Percentiles rank a stretch among this genome's conserved stretches.
Conservation (phyloP, 148 eudicot genomes). For the Drosera capensis region DNA sequence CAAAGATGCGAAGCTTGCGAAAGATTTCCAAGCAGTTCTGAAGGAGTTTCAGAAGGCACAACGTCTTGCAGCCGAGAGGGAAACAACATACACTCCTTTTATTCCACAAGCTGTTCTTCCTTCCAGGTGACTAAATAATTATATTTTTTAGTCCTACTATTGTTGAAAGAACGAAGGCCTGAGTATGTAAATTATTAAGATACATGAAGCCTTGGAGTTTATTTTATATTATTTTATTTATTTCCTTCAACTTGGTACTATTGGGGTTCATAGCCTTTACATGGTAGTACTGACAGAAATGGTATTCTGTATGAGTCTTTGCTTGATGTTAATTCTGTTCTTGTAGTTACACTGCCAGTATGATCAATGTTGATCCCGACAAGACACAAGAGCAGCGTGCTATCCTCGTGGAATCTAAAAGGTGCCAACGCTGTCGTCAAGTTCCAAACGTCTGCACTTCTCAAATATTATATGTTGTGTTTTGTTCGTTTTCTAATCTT, state of each 20-base stretch:
- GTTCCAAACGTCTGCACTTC: too few species aligned
- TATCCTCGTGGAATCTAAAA: conserved; percentile 64
- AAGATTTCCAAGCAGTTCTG: conserved; percentile 24
- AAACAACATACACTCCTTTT: conserved; percentile 20
- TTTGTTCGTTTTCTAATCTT: too few species aligned
- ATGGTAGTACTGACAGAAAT: too few species aligned
- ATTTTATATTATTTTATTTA: too few species aligned
- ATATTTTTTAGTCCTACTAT: neutral
- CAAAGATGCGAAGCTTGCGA: conserved; percentile 27
- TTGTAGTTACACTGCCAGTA: conserved; percentile 34
- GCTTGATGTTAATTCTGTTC: neutral
- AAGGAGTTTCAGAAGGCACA: conserved; percentile 29
- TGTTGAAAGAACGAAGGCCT: neutral
- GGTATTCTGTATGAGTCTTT: too few species aligned
- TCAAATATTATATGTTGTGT: too few species aligned
- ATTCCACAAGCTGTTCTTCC: conserved; percentile 42
- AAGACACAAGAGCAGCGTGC: conserved; percentile 53
- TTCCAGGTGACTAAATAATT: conserved; percentile 23
- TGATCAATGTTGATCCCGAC: conserved; percentile 34
- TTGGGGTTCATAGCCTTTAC: too few species aligned
- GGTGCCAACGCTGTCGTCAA: conserved; percentile 23
- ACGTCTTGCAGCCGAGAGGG: conserved; percentile 24
- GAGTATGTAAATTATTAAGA: too few species aligned
- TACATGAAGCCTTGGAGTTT: too few species aligned
- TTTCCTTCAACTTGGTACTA: too few species aligned